These are phyloP conservation scores for Chaetomiaceae sp. DNA, from an alignment of 2,329 filamentous ascomycete genomes.

Conservation along the genomic window DNA sequence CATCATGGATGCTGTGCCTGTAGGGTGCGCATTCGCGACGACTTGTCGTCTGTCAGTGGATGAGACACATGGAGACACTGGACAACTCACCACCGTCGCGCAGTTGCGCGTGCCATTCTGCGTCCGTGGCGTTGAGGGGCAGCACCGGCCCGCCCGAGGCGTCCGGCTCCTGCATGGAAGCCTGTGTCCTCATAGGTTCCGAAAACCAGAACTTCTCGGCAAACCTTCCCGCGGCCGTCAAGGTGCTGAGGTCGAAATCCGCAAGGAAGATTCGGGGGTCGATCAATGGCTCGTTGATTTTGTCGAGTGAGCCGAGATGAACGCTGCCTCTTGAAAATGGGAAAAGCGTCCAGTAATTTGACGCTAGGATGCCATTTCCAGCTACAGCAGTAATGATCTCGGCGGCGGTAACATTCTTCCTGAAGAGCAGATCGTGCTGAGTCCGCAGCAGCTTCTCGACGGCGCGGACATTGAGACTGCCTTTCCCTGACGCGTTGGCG, in stretches of 20 bases:
- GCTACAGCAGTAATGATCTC: neutral
- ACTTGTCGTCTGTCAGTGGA: neutral
- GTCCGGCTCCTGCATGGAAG: neutral
- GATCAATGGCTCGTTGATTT: neutral
- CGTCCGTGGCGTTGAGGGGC: neutral
- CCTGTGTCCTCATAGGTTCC: slow-evolving; percentile 3
- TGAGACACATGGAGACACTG: neutral
- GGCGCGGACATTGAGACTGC: neutral
- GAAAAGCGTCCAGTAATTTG: slow-evolving; percentile 7
- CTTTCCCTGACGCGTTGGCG: neutral
- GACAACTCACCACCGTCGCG: slow-evolving; percentile 5
- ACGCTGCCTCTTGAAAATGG: slow-evolving; percentile 6
- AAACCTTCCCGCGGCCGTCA: neutral
- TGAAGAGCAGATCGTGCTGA: slow-evolving; percentile 5
- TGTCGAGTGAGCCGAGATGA: neutral
- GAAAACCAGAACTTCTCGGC: slow-evolving; percentile 1
- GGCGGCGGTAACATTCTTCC: neutral
- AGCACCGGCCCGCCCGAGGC: neutral
- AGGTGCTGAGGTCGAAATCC: neutral
- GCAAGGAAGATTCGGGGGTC: slow-evolving; percentile 5
- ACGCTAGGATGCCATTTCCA: neutral
- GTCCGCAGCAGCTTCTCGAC: neutral
- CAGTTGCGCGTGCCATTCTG: neutral
- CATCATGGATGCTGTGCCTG: slow-evolving; percentile 37
- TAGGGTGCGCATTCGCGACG: slow-evolving; percentile 33